phyloP scores from a whole-genome alignment of 2,329 filamentous ascomycete species.

The Sodiomyces alkalinus region DNA sequence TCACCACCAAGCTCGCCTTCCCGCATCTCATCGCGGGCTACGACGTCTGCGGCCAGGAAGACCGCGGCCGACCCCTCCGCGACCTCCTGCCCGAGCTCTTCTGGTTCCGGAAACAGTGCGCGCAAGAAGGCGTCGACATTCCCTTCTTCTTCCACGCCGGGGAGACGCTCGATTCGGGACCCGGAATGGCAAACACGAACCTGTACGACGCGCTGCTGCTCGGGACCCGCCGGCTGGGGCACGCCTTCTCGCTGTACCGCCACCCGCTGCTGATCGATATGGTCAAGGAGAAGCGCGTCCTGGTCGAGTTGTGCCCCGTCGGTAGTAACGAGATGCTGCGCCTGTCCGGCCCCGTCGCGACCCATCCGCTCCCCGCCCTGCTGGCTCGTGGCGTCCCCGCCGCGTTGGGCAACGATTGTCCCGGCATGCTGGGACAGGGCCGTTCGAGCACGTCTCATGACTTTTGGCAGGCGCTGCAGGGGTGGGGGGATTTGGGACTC shows the following conservation, averaged over 20 bases:
- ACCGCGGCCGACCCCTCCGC: conserved; percentile 51
- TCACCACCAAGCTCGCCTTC: conserved; percentile 56
- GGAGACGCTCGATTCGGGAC: conserved; percentile 47
- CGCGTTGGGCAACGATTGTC: conserved; percentile 68
- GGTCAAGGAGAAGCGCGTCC: conserved; percentile 65
- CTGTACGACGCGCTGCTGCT: conserved; percentile 68
- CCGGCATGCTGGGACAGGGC: conserved; percentile 63
- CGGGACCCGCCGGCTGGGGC: conserved; percentile 66
- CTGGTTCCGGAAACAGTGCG: conserved; percentile 72
- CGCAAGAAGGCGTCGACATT: conserved; percentile 54
- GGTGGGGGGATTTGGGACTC: conserved; percentile 68
- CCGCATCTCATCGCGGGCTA: conserved; percentile 65
- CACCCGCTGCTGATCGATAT: conserved; percentile 70
- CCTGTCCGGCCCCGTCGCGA: conserved; percentile 53
- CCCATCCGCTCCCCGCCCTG: conserved; percentile 61
- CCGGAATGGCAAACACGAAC: conserved; percentile 28
- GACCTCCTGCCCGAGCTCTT: conserved; percentile 66
- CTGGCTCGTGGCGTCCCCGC: conserved; percentile 64
- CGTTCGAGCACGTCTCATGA: conserved; percentile 66
- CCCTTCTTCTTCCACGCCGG: conserved; percentile 86
- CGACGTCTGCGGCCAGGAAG: conserved; percentile 75
- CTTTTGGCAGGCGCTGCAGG: conserved; percentile 76
- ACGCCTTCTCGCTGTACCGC: conserved; percentile 68
- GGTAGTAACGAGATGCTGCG: conserved; percentile 68
- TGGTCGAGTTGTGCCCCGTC: conserved; percentile 61